A percentile compares a stretch with the other conserved stretches of the same genome.
Evolutionary conservation across 2,329 filamentous ascomycete species (phyloP).

Genomic region (Harringtonia lauricola): DNA sequence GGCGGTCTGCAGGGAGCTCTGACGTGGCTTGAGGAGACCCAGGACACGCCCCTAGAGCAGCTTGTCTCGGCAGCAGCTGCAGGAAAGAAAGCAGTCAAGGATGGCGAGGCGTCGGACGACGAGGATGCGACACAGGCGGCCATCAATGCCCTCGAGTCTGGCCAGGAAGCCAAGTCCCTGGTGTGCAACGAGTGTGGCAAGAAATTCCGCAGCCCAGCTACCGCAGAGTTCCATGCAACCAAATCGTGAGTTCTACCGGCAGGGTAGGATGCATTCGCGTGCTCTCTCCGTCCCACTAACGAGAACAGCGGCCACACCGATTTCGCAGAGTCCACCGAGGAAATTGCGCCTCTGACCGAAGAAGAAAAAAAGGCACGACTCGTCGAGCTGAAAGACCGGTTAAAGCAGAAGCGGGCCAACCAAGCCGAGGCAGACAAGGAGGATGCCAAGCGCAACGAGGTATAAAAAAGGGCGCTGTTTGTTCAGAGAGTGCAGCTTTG

Average conservation of each 20-base stretch:
- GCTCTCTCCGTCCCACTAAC: too few species aligned
- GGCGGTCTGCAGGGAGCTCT: constrained; percentile 78
- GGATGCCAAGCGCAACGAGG: constrained; percentile 78
- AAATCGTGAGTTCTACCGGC: constrained; percentile 57
- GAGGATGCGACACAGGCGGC: constrained; percentile 38
- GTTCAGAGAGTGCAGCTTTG: neutral
- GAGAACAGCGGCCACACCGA: constrained; percentile 64
- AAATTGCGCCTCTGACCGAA: constrained; percentile 80
- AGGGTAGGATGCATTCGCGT: neutral
- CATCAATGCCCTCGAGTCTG: constrained; percentile 53
- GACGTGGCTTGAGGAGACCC: constrained; percentile 88
- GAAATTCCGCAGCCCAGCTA: constrained; percentile 68
- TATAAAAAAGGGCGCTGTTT: constrained; percentile 21
- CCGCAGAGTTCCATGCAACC: constrained; percentile 82
- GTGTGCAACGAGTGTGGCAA: constrained; percentile 94
- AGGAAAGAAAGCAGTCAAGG: constrained; percentile 18
- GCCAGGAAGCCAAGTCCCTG: constrained; percentile 65
- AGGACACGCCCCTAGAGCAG: constrained; percentile 77
- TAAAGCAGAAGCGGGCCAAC: constrained; percentile 60
- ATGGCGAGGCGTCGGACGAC: constrained; percentile 20
- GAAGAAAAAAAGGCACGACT: constrained; percentile 81
- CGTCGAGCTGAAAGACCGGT: constrained; percentile 58
- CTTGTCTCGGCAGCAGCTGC: constrained; percentile 27
- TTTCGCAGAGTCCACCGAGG: constrained; percentile 88
- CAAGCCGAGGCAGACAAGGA: constrained; percentile 66